These are phyloP conservation scores for Spathaspora arborariae DNA, from an alignment of 805 yeast species.

Conservation along the genomic window DNA sequence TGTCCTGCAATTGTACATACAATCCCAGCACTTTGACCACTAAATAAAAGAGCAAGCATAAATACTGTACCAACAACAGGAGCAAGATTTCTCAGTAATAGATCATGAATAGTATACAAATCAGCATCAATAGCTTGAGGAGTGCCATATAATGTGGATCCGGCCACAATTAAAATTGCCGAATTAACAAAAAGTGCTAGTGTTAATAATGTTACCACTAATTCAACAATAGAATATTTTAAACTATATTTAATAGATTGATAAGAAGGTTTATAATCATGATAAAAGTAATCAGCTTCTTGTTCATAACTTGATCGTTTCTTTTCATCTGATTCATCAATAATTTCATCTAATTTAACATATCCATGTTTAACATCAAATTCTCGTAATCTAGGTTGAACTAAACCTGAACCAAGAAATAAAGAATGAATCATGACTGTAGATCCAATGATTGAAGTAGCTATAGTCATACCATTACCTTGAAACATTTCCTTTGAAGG, in stretches of 20 bases:
- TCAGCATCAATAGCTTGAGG: conserved; percentile 80
- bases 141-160: conserved; percentile 68
- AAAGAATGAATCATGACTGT: conserved; percentile 52
- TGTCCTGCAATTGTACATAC: conserved; percentile 94
- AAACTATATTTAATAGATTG: conserved; percentile 71
- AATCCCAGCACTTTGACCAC: conserved; percentile 90
- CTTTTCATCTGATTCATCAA: conserved; percentile 8
- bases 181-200: conserved; percentile 85
- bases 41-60: conserved; percentile 76
- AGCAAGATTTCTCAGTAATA: conserved; percentile 59
- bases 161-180: conserved; percentile 78
- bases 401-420: conserved; percentile 47
- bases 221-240: conserved; percentile 68
- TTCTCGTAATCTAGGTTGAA: conserved; percentile 46
- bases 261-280: conserved; percentile 62
- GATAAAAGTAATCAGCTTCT: conserved; percentile 30
- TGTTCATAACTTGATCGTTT: conserved; percentile 3
- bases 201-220: conserved; percentile 65
- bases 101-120: conserved; percentile 67
- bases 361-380: conserved; percentile 38
- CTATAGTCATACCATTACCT: conserved; percentile 42
- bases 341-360: conserved; percentile 19
- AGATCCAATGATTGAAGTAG: conserved; percentile 46
- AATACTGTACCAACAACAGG: conserved; percentile 79
- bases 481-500: conserved; percentile 42